Conservation (phyloP, 2,329 filamentous ascomycete genomes). For the Sarocladium strictum region DNA sequence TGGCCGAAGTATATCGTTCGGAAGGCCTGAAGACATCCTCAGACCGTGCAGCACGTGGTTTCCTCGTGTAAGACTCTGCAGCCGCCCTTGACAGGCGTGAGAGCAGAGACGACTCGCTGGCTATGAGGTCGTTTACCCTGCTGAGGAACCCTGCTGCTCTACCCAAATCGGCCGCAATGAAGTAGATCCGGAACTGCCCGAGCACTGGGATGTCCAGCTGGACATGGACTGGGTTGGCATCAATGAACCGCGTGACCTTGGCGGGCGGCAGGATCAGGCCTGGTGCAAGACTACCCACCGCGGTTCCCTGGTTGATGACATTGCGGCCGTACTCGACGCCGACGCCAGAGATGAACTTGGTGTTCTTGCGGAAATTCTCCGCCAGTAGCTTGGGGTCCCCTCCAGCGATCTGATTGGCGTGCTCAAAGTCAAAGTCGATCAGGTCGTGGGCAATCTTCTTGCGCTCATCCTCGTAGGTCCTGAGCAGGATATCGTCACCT, state of each 20-base stretch:
- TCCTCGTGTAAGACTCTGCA: constrained; percentile 53
- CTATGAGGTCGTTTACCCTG: constrained; percentile 50
- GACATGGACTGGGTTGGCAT: constrained; percentile 71
- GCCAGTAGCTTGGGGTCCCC: constrained; percentile 59
- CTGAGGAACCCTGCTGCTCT: constrained; percentile 50
- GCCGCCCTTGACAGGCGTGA: constrained; percentile 54
- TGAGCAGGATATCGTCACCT: constrained; percentile 37
- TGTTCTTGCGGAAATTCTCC: constrained; percentile 63
- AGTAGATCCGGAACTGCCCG: constrained; percentile 70
- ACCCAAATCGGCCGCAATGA: constrained; percentile 60
- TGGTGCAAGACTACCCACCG: constrained; percentile 43
- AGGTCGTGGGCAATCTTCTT: constrained; percentile 54
- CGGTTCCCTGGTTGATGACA: constrained; percentile 37
- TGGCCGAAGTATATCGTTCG: constrained; percentile 62
- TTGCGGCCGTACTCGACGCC: constrained; percentile 56
- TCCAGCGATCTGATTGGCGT: constrained; percentile 51
- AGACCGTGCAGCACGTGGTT: constrained; percentile 49
- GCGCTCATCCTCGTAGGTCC: constrained; percentile 59
- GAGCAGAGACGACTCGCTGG: constrained; percentile 46
- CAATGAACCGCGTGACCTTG: constrained; percentile 67
- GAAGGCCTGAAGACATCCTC: constrained; percentile 62
- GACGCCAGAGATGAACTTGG: constrained; percentile 67
- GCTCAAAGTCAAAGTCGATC: constrained; percentile 53
- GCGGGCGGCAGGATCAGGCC: constrained; percentile 58
- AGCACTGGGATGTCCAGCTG: constrained; percentile 74